Percentiles rank a stretch among this genome's conserved stretches.
Evolutionary conservation across 2,329 filamentous ascomycete species (phyloP).

Genomic region (Macrophomina tecta): DNA sequence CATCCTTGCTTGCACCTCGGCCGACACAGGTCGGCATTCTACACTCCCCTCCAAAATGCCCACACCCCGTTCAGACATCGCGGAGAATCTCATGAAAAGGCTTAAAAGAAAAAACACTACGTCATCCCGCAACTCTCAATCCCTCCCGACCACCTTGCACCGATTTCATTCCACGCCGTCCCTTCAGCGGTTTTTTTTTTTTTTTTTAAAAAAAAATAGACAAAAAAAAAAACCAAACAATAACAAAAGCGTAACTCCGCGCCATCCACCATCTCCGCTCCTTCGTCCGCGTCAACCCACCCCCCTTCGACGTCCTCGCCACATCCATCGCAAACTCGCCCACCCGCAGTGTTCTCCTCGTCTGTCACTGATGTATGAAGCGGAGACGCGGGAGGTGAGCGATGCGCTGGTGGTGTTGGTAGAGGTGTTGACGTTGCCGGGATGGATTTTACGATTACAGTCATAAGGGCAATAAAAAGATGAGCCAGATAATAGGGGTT

Average conservation of each 20-base stretch:
- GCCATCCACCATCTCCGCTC: slow-evolving; percentile 29
- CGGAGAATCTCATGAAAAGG: too few species aligned
- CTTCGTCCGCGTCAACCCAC: slow-evolving; percentile 30
- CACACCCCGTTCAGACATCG: too few species aligned
- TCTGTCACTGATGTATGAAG: slow-evolving; percentile 61
- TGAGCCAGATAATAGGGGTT: slow-evolving; percentile 59
- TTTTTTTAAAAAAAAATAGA: too few species aligned
- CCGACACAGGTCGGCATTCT: too few species aligned
- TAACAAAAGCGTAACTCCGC: slow-evolving; percentile 25
- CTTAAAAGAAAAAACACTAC: too few species aligned
- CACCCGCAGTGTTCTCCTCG: slow-evolving; percentile 32
- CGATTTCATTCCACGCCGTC: too few species aligned
- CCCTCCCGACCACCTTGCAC: too few species aligned
- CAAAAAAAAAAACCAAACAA: background rate
- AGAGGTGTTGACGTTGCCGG: slow-evolving; percentile 47
- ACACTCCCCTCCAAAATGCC: too few species aligned
- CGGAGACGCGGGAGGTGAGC: slow-evolving; percentile 61
- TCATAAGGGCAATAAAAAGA: slow-evolving; percentile 39
- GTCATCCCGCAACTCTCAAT: too few species aligned
- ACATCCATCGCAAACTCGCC: slow-evolving; percentile 26
- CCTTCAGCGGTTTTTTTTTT: too few species aligned
- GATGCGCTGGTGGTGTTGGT: slow-evolving; percentile 65
- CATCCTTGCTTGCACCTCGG: too few species aligned
- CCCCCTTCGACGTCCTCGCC: slow-evolving; percentile 31
- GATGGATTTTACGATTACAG: slow-evolving; percentile 48